Evolutionary conservation across 768 basidiomycete genomes (phyloP), one percentile per base, ranked within the genome.

Genomic region (Holtermanniella nyarrowii): DNA sequence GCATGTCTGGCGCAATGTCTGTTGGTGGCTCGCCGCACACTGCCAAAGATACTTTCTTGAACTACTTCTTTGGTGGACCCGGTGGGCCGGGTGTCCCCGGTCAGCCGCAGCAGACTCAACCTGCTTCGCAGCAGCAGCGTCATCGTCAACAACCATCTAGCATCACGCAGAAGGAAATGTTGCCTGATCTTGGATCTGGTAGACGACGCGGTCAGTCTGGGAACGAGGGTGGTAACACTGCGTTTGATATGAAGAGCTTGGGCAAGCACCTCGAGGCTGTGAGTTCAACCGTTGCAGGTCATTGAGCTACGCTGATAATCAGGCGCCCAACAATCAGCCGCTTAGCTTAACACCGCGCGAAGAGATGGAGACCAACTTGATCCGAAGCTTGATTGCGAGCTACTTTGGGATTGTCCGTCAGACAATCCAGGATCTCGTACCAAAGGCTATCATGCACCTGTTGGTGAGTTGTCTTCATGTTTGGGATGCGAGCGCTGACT

Each of bases 211-310:
- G 58, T 24, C 44, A 64, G 37, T 55, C 57, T 48, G 75, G 76
- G 11, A 68, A 86, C 45, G 86, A 90, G 60, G 84, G 79, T 44
- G 85, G 76, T 68, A 85, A 78, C 61, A 85, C 90, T 50, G 90
- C 86, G 44, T 96, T 82, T 70, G 95, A 97, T 70, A 99, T 99
- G 95, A 96, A 89, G 78, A 95, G 89, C 66, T 76, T 97, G 48
- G 89, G 91, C 41, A 90, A 85, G 73, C 95, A 99, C 65, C 86
- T 99, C 53, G 95, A 99, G 72, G 87, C 91, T 57, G 91, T 96
- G 65, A 78, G 87, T 81, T 2, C n/a, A 27, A 10, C n/a, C 20
- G 23, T 10, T 21, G 23, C 23, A 20, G 5, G 44, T 4, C 18
- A 48, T 22, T 20, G 4, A 50, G 13, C 40, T 12, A 14, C 24